phyloP scores from a whole-genome alignment of 106 monocot genomes.

The Allium sativum region DNA sequence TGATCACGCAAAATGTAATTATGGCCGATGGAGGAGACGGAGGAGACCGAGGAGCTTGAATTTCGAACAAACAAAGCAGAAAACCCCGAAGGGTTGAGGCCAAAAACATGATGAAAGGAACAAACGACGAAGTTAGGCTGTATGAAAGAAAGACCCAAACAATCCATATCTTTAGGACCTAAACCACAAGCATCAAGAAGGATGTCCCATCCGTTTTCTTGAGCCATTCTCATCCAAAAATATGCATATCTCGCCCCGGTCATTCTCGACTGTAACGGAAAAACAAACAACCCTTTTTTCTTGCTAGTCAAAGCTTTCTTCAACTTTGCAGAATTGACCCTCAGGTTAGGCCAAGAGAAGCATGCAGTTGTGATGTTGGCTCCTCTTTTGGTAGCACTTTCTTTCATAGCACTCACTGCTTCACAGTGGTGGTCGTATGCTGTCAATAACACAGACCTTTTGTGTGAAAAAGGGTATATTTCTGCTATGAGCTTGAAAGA shows the following conservation, averaged over 20 bases:
- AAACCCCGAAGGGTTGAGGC: constrained; percentile 71
- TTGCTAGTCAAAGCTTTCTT: constrained; percentile 26
- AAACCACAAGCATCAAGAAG: constrained; percentile 50
- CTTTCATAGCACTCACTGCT: constrained; percentile 29
- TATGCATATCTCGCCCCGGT: constrained; percentile 67
- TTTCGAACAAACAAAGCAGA: constrained; percentile 51
- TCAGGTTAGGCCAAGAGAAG: constrained; percentile 56
- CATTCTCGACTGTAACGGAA: constrained; percentile 63
- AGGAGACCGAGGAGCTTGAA: constrained; percentile 10
- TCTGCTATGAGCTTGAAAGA: constrained; percentile 71
- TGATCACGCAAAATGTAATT: neutral
- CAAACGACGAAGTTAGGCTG: constrained; percentile 78
- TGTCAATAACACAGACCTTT: constrained; percentile 19
- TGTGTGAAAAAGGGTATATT: constrained; percentile 35
- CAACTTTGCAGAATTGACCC: constrained; percentile 38
- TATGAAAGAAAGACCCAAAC: constrained; percentile 55
- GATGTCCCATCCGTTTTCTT: constrained; percentile 71
- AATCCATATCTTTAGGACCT: constrained; percentile 69
- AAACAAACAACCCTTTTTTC: constrained; percentile 51
- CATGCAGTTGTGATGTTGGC: constrained; percentile 33
- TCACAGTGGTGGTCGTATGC: constrained; percentile 75
- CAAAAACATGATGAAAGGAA: constrained; percentile 74
- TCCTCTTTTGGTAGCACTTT: constrained; percentile 27
- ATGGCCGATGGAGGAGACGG: constrained; percentile 14
- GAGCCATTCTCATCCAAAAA: constrained; percentile 68